Base-by-base conservation (phyloP, 2,329 filamentous ascomycete species). In the Sclerotinia trifoliorum region DNA sequence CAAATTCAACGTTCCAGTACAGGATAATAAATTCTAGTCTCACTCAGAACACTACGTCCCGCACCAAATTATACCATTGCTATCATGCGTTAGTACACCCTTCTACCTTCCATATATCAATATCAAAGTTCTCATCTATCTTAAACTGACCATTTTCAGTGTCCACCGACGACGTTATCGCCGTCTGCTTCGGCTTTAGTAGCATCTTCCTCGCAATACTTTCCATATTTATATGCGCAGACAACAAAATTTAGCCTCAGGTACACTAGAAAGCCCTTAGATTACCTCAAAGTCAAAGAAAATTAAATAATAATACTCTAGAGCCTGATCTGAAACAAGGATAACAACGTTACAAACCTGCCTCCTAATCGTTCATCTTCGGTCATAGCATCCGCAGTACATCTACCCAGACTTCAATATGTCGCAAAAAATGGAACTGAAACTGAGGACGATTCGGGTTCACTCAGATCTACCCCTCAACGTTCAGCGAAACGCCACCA, bases 391-490 rank as follows among this genome's bases (percentile, higher is more conserved):
- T 32, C 2, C 19, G 13, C 15, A 32, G n/a, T n/a, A 19, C 21
- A 7, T 11, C 52, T 32, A 21, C 26, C 7, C 3, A 6, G 7
- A 10, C 26, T 54, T 29, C 5, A 21, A 11, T 10, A 1, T 19
- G n/a, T 29, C 2, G 21, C 29, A 3, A 17, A 21, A 4, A 10
- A 21, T n/a, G 8, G 35, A 35, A 2, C 35, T 35, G 35, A 1
- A 2, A 35, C 3, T 26, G 7, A 21, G 8, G 29, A 35, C 17
- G 1, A 55, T 10, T 19, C 13, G 3, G 19, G 3, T 15, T 55
- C 19, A 32, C 29, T 6, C 0, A n/a, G 17, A 35, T 0, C 29
- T 5, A 13, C 10, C 0, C 26, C 29, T 21, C 52, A 35, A 2
- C 17, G 26, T 55, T 19, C 29, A 29, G 21, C 29, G 35, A 55